Base-by-base conservation (phyloP, 768 basidiomycete genomes). In the Daedalea quercina region DNA sequence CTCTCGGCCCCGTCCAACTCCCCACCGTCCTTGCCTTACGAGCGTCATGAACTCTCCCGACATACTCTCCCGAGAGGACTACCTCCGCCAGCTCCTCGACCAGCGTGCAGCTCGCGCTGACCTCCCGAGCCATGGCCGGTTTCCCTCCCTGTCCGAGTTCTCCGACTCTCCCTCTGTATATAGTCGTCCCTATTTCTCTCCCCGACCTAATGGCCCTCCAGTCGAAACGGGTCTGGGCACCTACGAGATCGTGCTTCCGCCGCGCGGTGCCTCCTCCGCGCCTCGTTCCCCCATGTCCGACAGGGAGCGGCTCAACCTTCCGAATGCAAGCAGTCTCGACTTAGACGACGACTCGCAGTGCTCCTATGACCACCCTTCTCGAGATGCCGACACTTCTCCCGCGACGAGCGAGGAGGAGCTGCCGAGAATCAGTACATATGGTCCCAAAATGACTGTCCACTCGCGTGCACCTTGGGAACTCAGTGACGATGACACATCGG, bases 361-460 rank as follows among this genome's bases (percentile, higher is more conserved):
- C 33, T 67, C 64, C 35, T 58, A 54, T 20, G 54, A 37, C 19
- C 40, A 50, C 40, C 54, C 46, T 44, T 35, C 48, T 44, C 45
- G 40, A 20, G 50, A 58, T 41, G 60, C 59, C 35, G 57, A 62
- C 33, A 54, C 57, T n/a, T 53, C 55, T 13, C 52, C 63, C 12
- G 23, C 53, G 1, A 69, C 70, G 44, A 72, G 71, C 40, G 72
- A 72, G 43, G 74, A 77, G 47, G 71, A 77, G 34, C 68, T 74
- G 1, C 66, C 75, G 54, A 76, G 83, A 50, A 79, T 90, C 67
- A 89, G 85, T 60, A 70, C 84, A 45, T 79, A 85, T 31, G 90
- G 90, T n/a, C 89, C 89, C 26, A 89, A 81, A 67, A 87, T 90
- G 77, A 81, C 83, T 47, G 81, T 89, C 63, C 86, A 89, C 67